phyloP scores from a whole-genome alignment of 83 land plant genomes.

The Isoetes engelmannii region DNA sequence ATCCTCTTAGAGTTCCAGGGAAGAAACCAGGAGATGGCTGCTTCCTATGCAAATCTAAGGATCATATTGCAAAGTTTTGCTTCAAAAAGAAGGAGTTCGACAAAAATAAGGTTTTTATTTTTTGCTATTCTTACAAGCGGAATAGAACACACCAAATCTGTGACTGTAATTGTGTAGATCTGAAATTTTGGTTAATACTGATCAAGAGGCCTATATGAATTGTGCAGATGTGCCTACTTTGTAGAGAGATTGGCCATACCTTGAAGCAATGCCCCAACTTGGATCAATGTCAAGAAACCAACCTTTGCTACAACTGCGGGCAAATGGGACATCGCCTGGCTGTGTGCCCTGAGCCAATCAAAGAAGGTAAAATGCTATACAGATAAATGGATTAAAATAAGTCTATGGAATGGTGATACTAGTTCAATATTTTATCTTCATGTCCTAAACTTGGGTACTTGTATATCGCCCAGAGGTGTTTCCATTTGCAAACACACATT shows the following conservation, averaged over 20 bases:
- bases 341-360: conserved; percentile 64
- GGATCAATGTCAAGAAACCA: conserved; percentile 30
- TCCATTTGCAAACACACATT: background rate
- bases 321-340: conserved; percentile 69
- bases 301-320: conserved; percentile 89
- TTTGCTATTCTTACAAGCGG: background rate
- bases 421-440: background rate
- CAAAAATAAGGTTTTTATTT: conserved; percentile 53
- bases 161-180: background rate
- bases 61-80: conserved; percentile 80
- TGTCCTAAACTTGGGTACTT: background rate
- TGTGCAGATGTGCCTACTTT: conserved; percentile 72
- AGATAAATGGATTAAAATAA: background rate
- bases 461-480: background rate
- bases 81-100: conserved; percentile 64
- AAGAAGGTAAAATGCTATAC: conserved; percentile 51
- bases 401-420: background rate
- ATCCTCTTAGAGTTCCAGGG: conserved; percentile 83
- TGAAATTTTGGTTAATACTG: background rate
- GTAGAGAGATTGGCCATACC: conserved; percentile 77
- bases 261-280: conserved; percentile 72
- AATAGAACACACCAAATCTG: background rate
- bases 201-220: background rate
- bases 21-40: conserved; percentile 91
- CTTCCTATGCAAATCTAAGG: conserved; percentile 61